A percentile compares a stretch with the other conserved stretches of the same genome.
These are phyloP conservation scores for Globisporangium splendens DNA, from an alignment of 352 stramenopile species.

Conservation along the genomic window DNA sequence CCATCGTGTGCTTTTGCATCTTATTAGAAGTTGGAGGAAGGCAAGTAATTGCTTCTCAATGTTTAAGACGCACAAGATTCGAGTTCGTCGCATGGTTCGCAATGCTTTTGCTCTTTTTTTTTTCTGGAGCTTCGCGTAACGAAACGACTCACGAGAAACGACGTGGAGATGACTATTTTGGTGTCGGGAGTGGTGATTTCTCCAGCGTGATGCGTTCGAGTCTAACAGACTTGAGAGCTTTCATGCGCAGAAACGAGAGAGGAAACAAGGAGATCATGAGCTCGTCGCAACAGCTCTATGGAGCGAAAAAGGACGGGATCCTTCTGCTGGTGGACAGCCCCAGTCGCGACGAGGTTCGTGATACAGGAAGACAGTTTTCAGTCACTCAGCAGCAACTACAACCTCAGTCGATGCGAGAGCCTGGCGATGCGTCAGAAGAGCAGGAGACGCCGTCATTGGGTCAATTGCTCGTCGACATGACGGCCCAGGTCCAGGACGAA, in stretches of 20 bases:
- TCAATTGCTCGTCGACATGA: slow-evolving; percentile 60
- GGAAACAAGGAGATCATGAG: not conserved
- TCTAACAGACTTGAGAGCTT: not conserved
- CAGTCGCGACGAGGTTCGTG: not conserved
- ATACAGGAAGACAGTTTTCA: slow-evolving; percentile 9
- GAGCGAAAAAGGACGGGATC: not conserved
- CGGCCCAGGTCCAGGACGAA: slow-evolving; percentile 55
- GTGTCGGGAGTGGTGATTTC: not conserved
- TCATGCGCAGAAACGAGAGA: too few species aligned
- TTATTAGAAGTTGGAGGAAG: not conserved
- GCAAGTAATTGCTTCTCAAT: too few species aligned
- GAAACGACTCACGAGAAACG: too few species aligned
- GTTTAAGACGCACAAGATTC: too few species aligned
- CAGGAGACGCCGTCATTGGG: slow-evolving; percentile 27
- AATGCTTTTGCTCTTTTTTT: too few species aligned
- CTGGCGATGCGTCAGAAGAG: slow-evolving; percentile 3
- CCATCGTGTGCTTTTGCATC: not conserved
- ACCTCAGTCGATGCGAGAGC: too few species aligned
- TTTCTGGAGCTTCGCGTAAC: too few species aligned
- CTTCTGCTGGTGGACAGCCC: slow-evolving; percentile 16
- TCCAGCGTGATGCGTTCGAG: not conserved
- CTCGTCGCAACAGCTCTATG: not conserved
- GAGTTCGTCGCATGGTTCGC: too few species aligned
- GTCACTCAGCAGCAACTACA: slow-evolving; percentile 11
- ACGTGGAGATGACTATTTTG: too few species aligned